phyloP scores from a whole-genome alignment of 2,329 filamentous ascomycete genomes.

The Microsporum canis region DNA sequence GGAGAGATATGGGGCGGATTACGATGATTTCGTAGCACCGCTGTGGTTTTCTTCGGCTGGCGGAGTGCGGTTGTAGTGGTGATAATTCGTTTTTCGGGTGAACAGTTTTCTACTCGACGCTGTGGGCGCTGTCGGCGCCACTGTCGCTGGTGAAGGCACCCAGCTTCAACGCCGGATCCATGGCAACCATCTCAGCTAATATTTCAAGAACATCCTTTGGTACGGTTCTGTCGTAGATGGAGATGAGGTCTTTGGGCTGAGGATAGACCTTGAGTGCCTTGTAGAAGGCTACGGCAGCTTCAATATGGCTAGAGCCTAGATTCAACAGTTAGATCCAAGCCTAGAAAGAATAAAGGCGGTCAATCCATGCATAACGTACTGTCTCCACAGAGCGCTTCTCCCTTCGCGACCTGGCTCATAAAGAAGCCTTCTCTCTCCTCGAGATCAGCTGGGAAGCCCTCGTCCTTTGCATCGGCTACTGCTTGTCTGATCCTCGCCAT shows the following conservation, averaged over 20 bases:
- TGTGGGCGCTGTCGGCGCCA: conserved; percentile 20
- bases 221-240: conserved; percentile 97
- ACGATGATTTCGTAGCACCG: not conserved
- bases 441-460: conserved; percentile 80
- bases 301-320: conserved; percentile 43
- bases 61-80: not conserved
- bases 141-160: conserved; percentile 34
- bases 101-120: conserved; percentile 26
- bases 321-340: not conserved
- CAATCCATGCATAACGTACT: conserved; percentile 44
- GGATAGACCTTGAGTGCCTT: conserved; percentile 98
- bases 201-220: conserved; percentile 95
- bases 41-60: not conserved
- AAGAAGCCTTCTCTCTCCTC: conserved; percentile 95
- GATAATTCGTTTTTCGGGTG: not conserved
- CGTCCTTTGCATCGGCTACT: conserved; percentile 72
- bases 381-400: conserved; percentile 71
- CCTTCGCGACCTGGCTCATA: conserved; percentile 84
- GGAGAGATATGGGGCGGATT: not conserved
- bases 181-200: conserved; percentile 93
- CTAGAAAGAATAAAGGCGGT: not conserved
- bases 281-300: conserved; percentile 92
- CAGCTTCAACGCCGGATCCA: conserved; percentile 64
- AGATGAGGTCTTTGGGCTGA: conserved; percentile 79
- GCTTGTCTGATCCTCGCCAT: conserved; percentile 59